Evolutionary conservation across 164 flowering plant genomes (phyloP).

Genomic region (Sextonia rubra): DNA sequence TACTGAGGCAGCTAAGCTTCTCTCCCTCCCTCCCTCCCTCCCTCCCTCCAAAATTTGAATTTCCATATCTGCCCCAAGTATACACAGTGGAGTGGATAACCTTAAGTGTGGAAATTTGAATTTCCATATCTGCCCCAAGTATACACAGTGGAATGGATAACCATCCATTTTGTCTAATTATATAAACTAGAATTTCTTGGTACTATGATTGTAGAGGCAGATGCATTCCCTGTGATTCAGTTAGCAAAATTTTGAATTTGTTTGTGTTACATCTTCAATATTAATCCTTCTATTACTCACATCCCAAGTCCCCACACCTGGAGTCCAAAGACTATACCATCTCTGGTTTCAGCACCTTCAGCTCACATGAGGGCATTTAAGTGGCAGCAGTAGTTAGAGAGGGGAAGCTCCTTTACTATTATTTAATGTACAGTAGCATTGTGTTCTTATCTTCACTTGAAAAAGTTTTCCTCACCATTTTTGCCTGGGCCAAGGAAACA

Average conservation of each 20-base stretch:
- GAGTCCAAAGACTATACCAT: background rate
- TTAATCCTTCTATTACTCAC: background rate
- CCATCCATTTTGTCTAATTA: background rate
- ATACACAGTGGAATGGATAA: no score
- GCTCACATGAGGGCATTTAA: background rate
- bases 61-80: background rate
- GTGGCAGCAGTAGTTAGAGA: background rate
- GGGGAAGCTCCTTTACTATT: background rate
- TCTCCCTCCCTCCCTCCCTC: background rate
- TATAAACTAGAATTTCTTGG: background rate
- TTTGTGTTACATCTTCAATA: background rate
- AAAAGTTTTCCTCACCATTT: background rate
- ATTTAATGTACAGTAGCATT: background rate
- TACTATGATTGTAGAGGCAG: background rate
- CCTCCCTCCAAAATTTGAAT: background rate
- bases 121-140: background rate
- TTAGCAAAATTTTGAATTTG: background rate
- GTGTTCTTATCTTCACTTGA: background rate
- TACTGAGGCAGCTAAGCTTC: background rate
- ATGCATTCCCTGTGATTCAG: background rate
- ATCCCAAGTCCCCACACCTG: background rate
- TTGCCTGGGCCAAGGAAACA: background rate
- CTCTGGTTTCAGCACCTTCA: background rate
- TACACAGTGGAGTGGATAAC: no score
- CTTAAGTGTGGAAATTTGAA: background rate